Evolutionary conservation across 768 basidiomycete genomes (phyloP).

Genomic region (Lanmaoa pseudosensibilis): DNA sequence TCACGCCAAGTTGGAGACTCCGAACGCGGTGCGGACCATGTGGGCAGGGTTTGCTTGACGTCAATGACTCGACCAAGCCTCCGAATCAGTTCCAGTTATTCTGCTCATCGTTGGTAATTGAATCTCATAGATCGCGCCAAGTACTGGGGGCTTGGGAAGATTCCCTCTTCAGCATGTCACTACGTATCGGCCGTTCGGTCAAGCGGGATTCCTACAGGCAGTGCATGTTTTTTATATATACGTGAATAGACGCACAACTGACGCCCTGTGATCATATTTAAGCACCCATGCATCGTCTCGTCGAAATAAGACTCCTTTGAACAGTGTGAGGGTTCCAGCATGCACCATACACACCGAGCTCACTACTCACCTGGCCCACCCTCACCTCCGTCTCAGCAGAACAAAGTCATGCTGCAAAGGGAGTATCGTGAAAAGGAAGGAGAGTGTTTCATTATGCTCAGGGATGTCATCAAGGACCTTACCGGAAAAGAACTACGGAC

Average conservation of each 20-base stretch:
- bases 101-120: background rate
- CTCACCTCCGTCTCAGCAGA: constrained; percentile 2
- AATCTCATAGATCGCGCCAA: background rate
- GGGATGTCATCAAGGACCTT: constrained; percentile 12
- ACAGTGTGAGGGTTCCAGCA: background rate
- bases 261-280: background rate
- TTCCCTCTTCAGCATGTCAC: background rate
- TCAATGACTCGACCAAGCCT: background rate
- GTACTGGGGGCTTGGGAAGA: background rate
- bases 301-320: background rate
- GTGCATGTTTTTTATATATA: background rate
- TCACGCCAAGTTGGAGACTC: background rate
- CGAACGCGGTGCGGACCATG: no score
- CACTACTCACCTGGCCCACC: background rate
- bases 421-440: constrained; percentile 26
- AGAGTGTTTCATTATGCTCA: constrained; percentile 18
- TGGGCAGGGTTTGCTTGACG: no score
- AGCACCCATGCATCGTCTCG: background rate
- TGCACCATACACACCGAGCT: background rate
- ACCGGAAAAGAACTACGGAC: constrained; percentile 13
- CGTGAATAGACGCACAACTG: background rate
- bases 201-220: background rate
- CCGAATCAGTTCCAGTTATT: background rate
- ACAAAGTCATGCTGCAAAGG: constrained; percentile 15
- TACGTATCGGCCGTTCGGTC: background rate